Base-by-base conservation (phyloP, 805 yeast species). In the Candida hungchunana region DNA sequence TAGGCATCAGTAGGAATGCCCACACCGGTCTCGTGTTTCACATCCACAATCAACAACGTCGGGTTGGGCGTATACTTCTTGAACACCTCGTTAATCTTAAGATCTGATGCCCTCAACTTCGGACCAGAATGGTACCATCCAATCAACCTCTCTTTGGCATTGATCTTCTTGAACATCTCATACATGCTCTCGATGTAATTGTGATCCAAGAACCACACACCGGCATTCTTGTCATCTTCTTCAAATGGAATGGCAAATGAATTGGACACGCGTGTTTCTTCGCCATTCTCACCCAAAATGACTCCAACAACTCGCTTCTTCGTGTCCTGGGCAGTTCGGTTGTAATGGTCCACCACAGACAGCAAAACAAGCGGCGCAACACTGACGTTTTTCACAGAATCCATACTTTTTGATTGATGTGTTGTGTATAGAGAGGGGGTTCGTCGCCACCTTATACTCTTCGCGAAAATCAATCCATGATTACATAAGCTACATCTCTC, bases 61-160 rank as follows among this genome's bases (percentile, higher is more conserved):
- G 97, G 97, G 43, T 82, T 77, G 5, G 79, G 63, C 0, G 89
- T 77, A 59, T 88, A 90, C 50, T 76, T 79, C 59, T 82, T 88
- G 68, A 93, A 88, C 35, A 82, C 63, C 47, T 93, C 96, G 58
- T 90, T 90, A 54, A 93, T 93, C 57, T 83, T 85, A 45, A 93
- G 68, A 58, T 93, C 99, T 12, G 94, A 81, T 2, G 89, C 74
- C 51, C 77, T 79, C 47, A 94, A 73, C 59, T 88, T 88, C 14
- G 97, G 97, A 5, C 98, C 99, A 7, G 96, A 82, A 62, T 93
- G 99, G 59, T 93, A 93, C 99, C 99, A 93, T n/a, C 99, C 99
- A 57, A 93, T 79, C 31, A 93, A 71, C 58, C 79, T 85, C 61
- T 93, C 99, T 64, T 86, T 89, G 14, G 99, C 99, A 64, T 89